These are phyloP conservation scores for Sporothrix schenckii DNA, from an alignment of 2,329 filamentous ascomycete genomes.

Conservation along the genomic window DNA sequence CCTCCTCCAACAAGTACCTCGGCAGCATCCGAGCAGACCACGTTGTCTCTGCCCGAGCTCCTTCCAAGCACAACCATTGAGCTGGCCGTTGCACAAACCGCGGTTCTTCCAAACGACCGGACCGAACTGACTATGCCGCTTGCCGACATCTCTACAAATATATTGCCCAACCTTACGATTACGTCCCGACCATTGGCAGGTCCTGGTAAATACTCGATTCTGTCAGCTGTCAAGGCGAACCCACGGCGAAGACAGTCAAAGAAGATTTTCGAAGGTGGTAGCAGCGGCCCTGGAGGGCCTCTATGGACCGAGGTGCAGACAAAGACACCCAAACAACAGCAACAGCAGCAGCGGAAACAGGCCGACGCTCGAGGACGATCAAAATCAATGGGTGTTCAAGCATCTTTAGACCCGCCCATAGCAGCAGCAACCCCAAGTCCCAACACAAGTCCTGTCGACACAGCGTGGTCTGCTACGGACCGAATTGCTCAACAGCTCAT, in stretches of 20 bases:
- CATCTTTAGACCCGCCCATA: not conserved
- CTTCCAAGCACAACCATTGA: no score
- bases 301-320: not conserved
- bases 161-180: not conserved
- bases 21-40: not conserved
- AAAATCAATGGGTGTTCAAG: slow-evolving; percentile 26
- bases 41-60: not conserved
- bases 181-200: not conserved
- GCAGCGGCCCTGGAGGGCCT: not conserved
- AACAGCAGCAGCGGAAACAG: slow-evolving; percentile 1
- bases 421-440: not conserved
- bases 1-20: not conserved
- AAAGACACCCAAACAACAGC: not conserved
- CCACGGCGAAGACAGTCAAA: slow-evolving; percentile 35
- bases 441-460: not conserved
- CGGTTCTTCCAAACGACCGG: not conserved
- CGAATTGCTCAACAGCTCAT: slow-evolving; percentile 19
- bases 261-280: slow-evolving; percentile 31
- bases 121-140: not conserved
- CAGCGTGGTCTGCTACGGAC: slow-evolving; percentile 26
- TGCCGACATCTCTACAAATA: slow-evolving; percentile 14
- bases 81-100: not conserved
- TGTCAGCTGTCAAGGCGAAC: slow-evolving; percentile 55
- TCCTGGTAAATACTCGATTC: slow-evolving; percentile 47
- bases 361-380: slow-evolving; percentile 10